Percentiles rank a stretch among this genome's conserved stretches.
Conservation (phyloP, 352 stramenopile genomes). For the Phytophthora constricta region DNA sequence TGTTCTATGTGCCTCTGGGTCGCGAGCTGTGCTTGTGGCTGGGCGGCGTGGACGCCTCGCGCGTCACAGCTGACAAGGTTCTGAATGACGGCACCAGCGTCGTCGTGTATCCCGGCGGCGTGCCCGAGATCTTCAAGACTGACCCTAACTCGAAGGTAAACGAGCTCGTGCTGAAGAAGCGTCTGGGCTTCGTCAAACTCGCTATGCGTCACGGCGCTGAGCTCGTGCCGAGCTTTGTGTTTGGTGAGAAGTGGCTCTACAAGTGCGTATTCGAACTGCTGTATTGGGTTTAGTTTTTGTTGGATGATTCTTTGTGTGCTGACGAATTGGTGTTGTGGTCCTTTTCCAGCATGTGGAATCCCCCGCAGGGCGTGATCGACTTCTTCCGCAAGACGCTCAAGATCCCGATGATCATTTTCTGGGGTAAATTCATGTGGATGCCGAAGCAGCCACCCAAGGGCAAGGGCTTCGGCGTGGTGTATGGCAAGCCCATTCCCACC, state of each 20-base stretch:
- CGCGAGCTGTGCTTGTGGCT: conserved; percentile 79
- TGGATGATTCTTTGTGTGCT: conserved; percentile 3
- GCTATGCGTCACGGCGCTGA: conserved; percentile 79
- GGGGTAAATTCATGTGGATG: conserved; percentile 84
- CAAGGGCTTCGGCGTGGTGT: conserved; percentile 79
- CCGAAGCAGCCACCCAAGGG: conserved; percentile 59
- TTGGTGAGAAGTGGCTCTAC: conserved; percentile 84
- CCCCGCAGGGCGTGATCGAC: conserved; percentile 58
- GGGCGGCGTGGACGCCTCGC: conserved; percentile 74
- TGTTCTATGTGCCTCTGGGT: conserved; percentile 73
- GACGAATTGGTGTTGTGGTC: conserved; percentile 3
- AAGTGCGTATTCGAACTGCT: conserved; percentile 44
- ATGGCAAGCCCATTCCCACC: conserved; percentile 72
- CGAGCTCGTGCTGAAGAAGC: conserved; percentile 76
- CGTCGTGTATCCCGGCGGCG: conserved; percentile 76
- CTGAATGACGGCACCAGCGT: conserved; percentile 71
- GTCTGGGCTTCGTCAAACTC: conserved; percentile 84
- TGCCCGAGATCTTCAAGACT: conserved; percentile 81
- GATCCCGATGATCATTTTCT: conserved; percentile 83
- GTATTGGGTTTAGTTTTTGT: no score
- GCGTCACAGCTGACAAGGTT: conserved; percentile 76
- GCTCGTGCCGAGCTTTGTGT: conserved; percentile 81
- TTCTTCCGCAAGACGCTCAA: conserved; percentile 77
- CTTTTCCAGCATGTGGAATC: conserved; percentile 65
- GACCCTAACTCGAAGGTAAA: conserved; percentile 80